phyloP scores from a whole-genome alignment of 1,139 yeast genomes.

The Suhomyces bokatorum region DNA sequence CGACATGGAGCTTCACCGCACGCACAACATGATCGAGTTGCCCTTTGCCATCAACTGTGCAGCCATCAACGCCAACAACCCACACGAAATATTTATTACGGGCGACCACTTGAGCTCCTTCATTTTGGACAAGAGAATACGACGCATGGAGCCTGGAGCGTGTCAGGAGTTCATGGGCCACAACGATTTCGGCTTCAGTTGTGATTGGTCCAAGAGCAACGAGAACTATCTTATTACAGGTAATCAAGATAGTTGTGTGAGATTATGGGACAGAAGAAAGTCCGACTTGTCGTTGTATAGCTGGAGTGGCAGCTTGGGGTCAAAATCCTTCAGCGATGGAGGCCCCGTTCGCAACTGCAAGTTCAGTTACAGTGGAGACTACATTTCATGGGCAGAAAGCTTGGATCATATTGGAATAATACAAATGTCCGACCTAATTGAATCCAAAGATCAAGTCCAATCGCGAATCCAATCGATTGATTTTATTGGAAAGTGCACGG shows the following conservation, averaged over 20 bases:
- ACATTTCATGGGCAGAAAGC: conserved; percentile 58
- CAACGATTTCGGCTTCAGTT: conserved; percentile 57
- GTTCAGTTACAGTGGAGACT: conserved; percentile 48
- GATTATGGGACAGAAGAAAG: conserved; percentile 52
- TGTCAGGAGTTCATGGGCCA: conserved; percentile 42
- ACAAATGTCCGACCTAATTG: conserved; percentile 32
- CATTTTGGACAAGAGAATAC: conserved; percentile 45
- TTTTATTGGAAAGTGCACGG: conserved; percentile 60
- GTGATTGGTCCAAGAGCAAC: conserved; percentile 55
- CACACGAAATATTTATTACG: conserved; percentile 44
- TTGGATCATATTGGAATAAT: conserved; percentile 59
- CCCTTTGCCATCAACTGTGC: conserved; percentile 58
- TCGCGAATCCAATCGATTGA: conserved; percentile 49
- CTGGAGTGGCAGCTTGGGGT: conserved; percentile 42
- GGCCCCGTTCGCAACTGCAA: conserved; percentile 56
- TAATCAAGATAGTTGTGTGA: conserved; percentile 60
- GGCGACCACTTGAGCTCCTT: conserved; percentile 51
- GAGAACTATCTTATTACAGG: conserved; percentile 54
- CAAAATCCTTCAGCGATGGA: conserved; percentile 21
- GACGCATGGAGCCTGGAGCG: conserved; percentile 13
- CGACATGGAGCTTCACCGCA: conserved; percentile 27
- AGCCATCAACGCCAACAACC: conserved; percentile 36
- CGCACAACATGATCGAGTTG: conserved; percentile 16
- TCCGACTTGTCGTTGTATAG: conserved; percentile 28
- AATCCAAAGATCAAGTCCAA: conserved; percentile 18